Base-by-base conservation (phyloP, 176 grass and related monocot genomes). In the Oryza nivara region DNA sequence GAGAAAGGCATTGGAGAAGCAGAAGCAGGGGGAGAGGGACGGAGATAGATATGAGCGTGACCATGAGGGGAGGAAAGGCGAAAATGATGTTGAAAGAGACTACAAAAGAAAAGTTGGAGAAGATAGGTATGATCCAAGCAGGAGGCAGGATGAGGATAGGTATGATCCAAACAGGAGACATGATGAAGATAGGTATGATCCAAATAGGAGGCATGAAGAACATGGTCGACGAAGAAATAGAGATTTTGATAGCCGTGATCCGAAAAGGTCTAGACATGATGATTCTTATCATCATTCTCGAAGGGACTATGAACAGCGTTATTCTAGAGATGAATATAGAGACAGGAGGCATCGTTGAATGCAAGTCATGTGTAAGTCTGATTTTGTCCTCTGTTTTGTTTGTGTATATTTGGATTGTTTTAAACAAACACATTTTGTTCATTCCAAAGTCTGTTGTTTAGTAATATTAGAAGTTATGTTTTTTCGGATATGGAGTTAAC, bases 201-300 rank as follows among this genome's bases (percentile, higher is more conserved):
- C 58, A 63, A 63, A n/a, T 12, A 87, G 80, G 45, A 83, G 54
- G n/a, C 23, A 74, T 74, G 77, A 90, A 85, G 87, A 77, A 69
- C 69, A 85, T 88, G 73, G 19, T 74, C 74, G 52, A 32, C 80
- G 41, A 7, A 85, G 74, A 61, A 73, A 30, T 56, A 65, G 78
- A 78, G 91, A 91, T 84, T 48, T 72, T 25, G 77, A 89, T 67
- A 80, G 65, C 26, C 74, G 79, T 73, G 85, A 92, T 80, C 32
- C 67, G 65, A 95, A 92, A 30, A 92, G 89, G 85, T 79, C 85
- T 77, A 88, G 88, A 85, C 86, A 84, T 34, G 87, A 92, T 28
- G 84, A 89, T 28, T 84, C 73, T 2, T 65, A 86, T 80, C 73
- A 91, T 20, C 61, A 70, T 60, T 82, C 79, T 63, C 90, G 49